phyloP scores from a whole-genome alignment of 2,329 filamentous ascomycete genomes.

The Sarocladium oryzae region DNA sequence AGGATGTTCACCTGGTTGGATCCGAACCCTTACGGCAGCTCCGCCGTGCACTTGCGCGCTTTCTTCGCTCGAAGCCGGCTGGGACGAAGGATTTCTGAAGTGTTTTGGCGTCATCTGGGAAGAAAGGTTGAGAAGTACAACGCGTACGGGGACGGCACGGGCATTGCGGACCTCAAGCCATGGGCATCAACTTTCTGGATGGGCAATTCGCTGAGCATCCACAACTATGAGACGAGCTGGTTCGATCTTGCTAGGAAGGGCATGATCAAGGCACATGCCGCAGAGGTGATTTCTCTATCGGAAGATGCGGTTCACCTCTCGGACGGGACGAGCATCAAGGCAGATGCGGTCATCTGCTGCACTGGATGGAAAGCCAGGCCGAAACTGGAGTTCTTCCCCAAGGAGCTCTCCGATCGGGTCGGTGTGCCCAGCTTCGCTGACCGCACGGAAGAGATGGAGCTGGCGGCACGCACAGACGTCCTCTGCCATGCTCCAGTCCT shows the following conservation, averaged over 20 bases:
- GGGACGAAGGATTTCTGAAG: not conserved
- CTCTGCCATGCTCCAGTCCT: not conserved
- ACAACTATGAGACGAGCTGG: constrained; percentile 13
- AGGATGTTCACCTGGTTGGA: constrained; percentile 13
- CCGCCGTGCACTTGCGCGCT: constrained; percentile 5
- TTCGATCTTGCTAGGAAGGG: constrained; percentile 12
- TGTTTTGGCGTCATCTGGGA: not conserved
- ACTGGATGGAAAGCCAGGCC: constrained; percentile 13
- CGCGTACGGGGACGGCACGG: not conserved
- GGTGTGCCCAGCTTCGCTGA: constrained; percentile 6
- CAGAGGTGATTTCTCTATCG: constrained; percentile 10
- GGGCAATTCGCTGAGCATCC: constrained; percentile 14
- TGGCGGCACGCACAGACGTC: constrained; percentile 2
- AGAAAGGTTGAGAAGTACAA: constrained; percentile 1
- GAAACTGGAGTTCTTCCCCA: constrained; percentile 7
- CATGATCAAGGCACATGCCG: constrained; percentile 12
- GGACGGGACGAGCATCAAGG: constrained; percentile 8
- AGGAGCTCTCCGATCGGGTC: not conserved
- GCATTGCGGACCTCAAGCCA: constrained; percentile 8
- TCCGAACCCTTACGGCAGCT: constrained; percentile 9
- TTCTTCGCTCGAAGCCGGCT: not conserved
- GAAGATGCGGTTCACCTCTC: constrained; percentile 11
- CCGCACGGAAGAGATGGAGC: not conserved
- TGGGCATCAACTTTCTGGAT: constrained; percentile 14
- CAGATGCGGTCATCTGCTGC: constrained; percentile 11